These are phyloP conservation scores for Dryadomyces quercivorus DNA, from an alignment of 2,329 filamentous ascomycete genomes.

Conservation along the genomic window DNA sequence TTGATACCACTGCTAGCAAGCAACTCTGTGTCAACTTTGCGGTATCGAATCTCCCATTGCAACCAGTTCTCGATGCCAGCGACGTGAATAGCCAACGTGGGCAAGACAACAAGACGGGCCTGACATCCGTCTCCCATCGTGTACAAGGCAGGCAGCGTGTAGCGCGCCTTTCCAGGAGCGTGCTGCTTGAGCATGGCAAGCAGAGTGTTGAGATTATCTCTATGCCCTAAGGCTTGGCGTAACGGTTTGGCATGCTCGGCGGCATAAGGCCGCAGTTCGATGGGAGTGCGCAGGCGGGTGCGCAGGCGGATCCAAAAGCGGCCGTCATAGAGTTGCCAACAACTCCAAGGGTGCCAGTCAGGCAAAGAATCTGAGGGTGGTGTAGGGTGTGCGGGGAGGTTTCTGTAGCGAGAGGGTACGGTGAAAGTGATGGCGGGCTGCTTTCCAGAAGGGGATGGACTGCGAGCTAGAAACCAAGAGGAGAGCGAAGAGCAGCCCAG, in stretches of 20 bases:
- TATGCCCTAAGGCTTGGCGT: constrained; percentile 25
- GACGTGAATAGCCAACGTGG: constrained; percentile 35
- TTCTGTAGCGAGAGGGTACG: background rate
- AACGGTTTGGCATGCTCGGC: constrained; percentile 33
- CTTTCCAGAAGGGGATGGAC: constrained; percentile 13
- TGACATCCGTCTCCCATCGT: constrained; percentile 22
- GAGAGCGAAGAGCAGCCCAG: constrained; percentile 17
- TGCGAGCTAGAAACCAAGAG: constrained; percentile 8
- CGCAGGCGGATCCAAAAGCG: constrained; percentile 47
- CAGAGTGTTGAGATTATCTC: constrained; percentile 15
- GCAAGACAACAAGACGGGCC: constrained; percentile 33
- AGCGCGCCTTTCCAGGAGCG: constrained; percentile 43
- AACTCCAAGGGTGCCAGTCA: constrained; percentile 18
- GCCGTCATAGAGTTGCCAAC: constrained; percentile 40
- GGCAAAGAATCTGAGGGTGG: constrained; percentile 6
- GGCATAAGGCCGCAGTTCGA: constrained; percentile 34
- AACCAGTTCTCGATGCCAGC: constrained; percentile 36
- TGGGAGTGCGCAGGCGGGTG: constrained; percentile 27
- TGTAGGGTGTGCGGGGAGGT: background rate
- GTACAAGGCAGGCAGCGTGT: constrained; percentile 43
- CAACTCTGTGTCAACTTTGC: constrained; percentile 31
- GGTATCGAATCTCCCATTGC: constrained; percentile 36
- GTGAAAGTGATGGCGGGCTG: constrained; percentile 10
- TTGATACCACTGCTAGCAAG: constrained; percentile 14
- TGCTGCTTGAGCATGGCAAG: constrained; percentile 31